Evolutionary conservation across 2,329 filamentous ascomycete species (phyloP).

Genomic region (Alternaria rosae): DNA sequence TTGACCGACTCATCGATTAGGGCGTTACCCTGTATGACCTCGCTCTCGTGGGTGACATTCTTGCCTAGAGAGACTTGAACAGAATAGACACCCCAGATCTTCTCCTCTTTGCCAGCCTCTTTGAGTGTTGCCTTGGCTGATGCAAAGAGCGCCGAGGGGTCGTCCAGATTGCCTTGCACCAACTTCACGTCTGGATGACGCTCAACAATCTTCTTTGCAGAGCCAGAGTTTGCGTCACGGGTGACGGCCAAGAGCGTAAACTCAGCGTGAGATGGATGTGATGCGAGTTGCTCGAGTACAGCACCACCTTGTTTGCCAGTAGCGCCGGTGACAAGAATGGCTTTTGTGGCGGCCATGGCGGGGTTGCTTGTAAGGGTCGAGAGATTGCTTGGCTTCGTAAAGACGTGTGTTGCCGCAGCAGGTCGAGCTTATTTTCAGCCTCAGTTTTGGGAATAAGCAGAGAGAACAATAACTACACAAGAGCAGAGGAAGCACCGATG

Average conservation of each 20-base stretch:
- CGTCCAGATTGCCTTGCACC: constrained; percentile 65
- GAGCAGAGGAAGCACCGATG: constrained; percentile 1
- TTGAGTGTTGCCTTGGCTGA: constrained; percentile 50
- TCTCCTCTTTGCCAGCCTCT: constrained; percentile 38
- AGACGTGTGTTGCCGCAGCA: neutral
- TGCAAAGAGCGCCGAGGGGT: constrained; percentile 60
- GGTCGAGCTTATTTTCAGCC: neutral
- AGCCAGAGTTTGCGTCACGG: constrained; percentile 60
- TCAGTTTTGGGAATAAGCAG: neutral
- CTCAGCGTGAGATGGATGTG: constrained; percentile 40
- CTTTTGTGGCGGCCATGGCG: constrained; percentile 47
- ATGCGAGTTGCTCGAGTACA: constrained; percentile 53
- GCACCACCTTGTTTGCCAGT: constrained; percentile 58
- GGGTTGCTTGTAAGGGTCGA: constrained; percentile 15
- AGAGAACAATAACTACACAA: neutral
- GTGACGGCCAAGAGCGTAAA: constrained; percentile 68
- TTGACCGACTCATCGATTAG: constrained; percentile 66
- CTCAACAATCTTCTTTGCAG: constrained; percentile 58
- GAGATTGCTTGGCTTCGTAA: constrained; percentile 6
- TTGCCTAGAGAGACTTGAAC: constrained; percentile 62
- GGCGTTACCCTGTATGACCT: constrained; percentile 64
- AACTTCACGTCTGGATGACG: constrained; percentile 60
- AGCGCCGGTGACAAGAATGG: constrained; percentile 55
- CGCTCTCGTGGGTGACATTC: constrained; percentile 52
- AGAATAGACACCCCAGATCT: constrained; percentile 68